Percentiles rank a stretch among this genome's conserved stretches.
Conservation (phyloP, 257 asterid genomes). For the Forsythia viridissima region DNA sequence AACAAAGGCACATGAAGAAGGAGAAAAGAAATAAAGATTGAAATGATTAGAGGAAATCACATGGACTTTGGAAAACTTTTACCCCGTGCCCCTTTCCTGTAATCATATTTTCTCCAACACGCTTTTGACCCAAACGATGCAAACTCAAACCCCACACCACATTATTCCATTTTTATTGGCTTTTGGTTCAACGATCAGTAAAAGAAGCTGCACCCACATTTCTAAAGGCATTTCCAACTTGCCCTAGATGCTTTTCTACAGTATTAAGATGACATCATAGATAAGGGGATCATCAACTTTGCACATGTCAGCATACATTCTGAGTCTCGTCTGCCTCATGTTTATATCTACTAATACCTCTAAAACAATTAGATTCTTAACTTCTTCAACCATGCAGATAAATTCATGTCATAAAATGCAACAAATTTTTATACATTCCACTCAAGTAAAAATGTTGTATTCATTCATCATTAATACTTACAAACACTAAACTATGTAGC, state of each 20-base stretch:
- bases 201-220: constrained; percentile 34
- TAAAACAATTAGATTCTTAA: no score
- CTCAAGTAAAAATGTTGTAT: no score
- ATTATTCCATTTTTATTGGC: not conserved
- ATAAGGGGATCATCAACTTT: not conserved
- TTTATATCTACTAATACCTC: not conserved
- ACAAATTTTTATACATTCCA: no score
- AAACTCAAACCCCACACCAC: constrained; percentile 18
- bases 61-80: constrained; percentile 37
- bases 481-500: no score
- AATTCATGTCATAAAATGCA: no score
- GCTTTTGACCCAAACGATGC: constrained; percentile 32
- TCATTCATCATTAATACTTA: no score
- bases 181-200: not conserved
- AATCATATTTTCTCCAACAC: constrained; percentile 25
- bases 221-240: constrained; percentile 39
- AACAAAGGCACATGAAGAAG: constrained; percentile 1
- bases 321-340: not conserved
- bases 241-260: constrained; percentile 36
- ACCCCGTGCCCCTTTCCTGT: constrained; percentile 30
- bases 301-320: not conserved
- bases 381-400: no score
- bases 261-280: constrained; percentile 13
- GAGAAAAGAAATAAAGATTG: constrained; percentile 6
- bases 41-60: constrained; percentile 36